Base-by-base conservation (phyloP, 2,329 filamentous ascomycete genomes). In the Ilyonectria sp. region DNA sequence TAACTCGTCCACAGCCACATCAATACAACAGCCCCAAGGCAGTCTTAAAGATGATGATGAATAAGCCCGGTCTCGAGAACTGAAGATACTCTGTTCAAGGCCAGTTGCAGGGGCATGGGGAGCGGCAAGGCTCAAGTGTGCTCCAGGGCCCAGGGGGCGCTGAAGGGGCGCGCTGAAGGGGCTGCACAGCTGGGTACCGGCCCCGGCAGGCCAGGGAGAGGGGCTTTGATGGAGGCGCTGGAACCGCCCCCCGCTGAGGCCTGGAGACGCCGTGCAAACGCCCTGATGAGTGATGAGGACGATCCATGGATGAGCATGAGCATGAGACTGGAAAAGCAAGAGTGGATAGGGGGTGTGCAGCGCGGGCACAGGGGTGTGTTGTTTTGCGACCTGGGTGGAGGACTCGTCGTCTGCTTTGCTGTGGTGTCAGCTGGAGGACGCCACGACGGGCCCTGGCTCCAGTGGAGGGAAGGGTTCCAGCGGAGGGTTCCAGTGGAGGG, bases 351-450 rank as follows among this genome's bases (percentile, higher is more conserved):
- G 23, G 44, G 29, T 15, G 49, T 57, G 44, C 40, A 29, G 43
- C 33, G 15, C 44, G n/a, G 21, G n/a, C 10, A 17, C 23, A 53
- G 65, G 61, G 62, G 66, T 53, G 64, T 55, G 46, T 19, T 5
- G 13, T 26, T 56, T 26, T 40, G 35, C n/a, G 19, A 33, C 15
- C n/a, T 54, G 49, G 52, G 21, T 50, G 33, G 52, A 33, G 58
- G 35, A 33, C n/a, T 52, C 21, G 56, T 55, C 47, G 40, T 60
- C 58, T 46, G 26, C 26, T 26, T 60, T 67, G 59, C 68, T 69
- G 66, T 59, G 65, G 71, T 75, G 74, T 76, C 74, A 76, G 74
- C 74, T 76, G 74, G 72, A 74, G 60, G 61, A 71, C 74, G 74
- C 74, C 74, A 76, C 74, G 68, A 71, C 63, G 64, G 60, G 70